Conservation (phyloP, 768 basidiomycete species). For the Collybia nuda region DNA sequence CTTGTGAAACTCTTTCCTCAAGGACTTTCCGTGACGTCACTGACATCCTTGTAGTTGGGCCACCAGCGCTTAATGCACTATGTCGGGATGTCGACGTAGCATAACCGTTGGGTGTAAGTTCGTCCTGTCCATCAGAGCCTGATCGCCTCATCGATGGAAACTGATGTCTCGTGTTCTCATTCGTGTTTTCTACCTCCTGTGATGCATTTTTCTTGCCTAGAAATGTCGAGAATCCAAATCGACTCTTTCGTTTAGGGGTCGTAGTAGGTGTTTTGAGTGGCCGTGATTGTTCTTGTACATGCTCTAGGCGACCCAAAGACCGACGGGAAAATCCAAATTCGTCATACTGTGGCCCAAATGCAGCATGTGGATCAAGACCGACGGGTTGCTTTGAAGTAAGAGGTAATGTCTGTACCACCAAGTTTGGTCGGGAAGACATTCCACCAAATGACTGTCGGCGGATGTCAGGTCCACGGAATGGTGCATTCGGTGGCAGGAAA, state of each 20-base stretch:
- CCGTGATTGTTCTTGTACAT: constrained; percentile 26
- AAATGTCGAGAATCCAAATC: constrained; percentile 65
- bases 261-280: constrained; percentile 27
- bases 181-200: constrained; percentile 29
- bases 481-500: constrained; percentile 61
- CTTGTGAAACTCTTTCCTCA: constrained; percentile 82
- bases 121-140: constrained; percentile 50
- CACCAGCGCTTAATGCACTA: constrained; percentile 42
- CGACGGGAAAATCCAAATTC: constrained; percentile 73
- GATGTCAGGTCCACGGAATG: constrained; percentile 56
- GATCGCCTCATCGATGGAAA: constrained; percentile 49
- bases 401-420: constrained; percentile 53
- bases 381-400: constrained; percentile 25
- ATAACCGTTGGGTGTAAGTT: constrained; percentile 42
- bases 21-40: constrained; percentile 68
- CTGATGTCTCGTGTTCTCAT: constrained; percentile 32
- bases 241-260: constrained; percentile 66
- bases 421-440: constrained; percentile 53
- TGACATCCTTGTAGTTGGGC: constrained; percentile 53
- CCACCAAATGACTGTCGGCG: constrained; percentile 82
- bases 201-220: constrained; percentile 54
- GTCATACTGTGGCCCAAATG: constrained; percentile 50
- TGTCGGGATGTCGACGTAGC: constrained; percentile 51
- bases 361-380: constrained; percentile 25
- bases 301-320: constrained; percentile 49